A percentile compares a stretch with the other conserved stretches of the same genome.
These are phyloP conservation scores for Chlorokybus atmophyticus DNA, from an alignment of 139 green algal genomes.

Conservation along the genomic window DNA sequence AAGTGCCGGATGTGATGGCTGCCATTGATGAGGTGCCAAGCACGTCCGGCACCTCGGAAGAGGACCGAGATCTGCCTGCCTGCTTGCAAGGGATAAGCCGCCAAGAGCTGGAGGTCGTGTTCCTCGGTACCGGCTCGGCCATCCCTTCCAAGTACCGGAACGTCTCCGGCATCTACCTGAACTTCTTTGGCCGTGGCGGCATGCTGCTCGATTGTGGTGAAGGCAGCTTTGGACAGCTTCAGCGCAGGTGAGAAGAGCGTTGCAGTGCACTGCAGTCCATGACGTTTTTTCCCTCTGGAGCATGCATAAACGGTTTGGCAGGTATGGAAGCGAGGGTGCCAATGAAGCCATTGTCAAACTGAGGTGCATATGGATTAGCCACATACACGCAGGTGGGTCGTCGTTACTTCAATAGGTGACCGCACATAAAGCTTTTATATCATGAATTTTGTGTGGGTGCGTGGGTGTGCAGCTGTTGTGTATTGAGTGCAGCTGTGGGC, in stretches of 20 bases:
- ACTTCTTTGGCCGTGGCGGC: conserved; percentile 47
- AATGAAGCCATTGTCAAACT: conserved; percentile 24
- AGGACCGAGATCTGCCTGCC: no score
- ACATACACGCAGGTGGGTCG: conserved; percentile 99
- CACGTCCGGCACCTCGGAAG: no score
- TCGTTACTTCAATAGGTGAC: no score
- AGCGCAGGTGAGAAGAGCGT: conserved; percentile 16
- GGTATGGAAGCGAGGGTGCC: conserved; percentile 36
- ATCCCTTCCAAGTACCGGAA: conserved; percentile 91
- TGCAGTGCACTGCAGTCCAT: no score
- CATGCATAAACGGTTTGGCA: no score
- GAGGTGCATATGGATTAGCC: conserved; percentile 70
- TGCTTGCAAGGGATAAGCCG: conserved; percentile 2
- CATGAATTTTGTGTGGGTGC: no score
- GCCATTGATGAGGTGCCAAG: background rate
- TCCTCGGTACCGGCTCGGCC: conserved; percentile 43
- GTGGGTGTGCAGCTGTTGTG: no score
- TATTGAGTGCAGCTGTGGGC: no score
- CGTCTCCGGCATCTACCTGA: conserved; percentile 67
- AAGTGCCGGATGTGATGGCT: background rate
- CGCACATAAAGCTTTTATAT: no score
- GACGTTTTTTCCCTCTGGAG: no score
- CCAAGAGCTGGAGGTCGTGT: conserved; percentile 26
- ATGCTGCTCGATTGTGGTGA: conserved; percentile 88
- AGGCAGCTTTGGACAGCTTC: conserved; percentile 73